Percentiles rank a stretch among this genome's conserved stretches.
These are phyloP conservation scores for Sugiyamaella qingdaonensis DNA, from an alignment of 805 yeast genomes.

Conservation along the genomic window DNA sequence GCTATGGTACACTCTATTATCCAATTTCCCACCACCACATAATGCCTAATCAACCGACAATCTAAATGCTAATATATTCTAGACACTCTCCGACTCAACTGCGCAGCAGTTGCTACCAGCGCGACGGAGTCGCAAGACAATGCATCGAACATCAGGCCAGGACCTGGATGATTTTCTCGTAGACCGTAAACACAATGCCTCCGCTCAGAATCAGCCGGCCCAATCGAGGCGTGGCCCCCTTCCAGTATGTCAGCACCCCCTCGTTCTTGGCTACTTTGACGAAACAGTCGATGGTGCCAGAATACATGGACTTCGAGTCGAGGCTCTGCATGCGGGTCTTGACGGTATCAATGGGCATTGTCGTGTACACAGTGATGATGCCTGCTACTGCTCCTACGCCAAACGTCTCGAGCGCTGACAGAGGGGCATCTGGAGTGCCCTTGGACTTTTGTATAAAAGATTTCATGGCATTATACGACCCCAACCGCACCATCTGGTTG, in stretches of 20 bases:
- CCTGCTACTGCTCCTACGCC: conserved; percentile 90
- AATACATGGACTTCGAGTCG: conserved; percentile 66
- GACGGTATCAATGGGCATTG: conserved; percentile 95
- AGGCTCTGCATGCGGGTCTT: conserved; percentile 96
- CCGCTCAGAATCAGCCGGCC: conserved; percentile 92
- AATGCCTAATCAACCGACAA: too few relatives aligned
- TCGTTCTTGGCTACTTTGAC: conserved; percentile 74
- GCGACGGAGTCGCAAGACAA: too few relatives aligned
- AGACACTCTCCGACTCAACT: too few relatives aligned
- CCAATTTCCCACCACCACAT: too few relatives aligned
- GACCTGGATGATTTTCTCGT: conserved; percentile 79
- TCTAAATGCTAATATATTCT: too few relatives aligned
- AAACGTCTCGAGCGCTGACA: conserved; percentile 76
- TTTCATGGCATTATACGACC: conserved; percentile 87
- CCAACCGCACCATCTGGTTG: conserved; percentile 89
- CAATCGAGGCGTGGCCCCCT: conserved; percentile 95
- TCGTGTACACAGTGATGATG: conserved; percentile 79
- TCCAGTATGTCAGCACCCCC: conserved; percentile 91
- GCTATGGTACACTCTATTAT: too few relatives aligned
- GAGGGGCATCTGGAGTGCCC: conserved; percentile 65
- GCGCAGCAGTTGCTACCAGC: too few relatives aligned
- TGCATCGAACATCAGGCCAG: too few relatives aligned
- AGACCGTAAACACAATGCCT: conserved; percentile 94
- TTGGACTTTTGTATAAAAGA: conserved; percentile 67
- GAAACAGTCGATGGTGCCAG: conserved; percentile 79